phyloP scores from a whole-genome alignment of 2,329 filamentous ascomycete species.

The Bipolaris victoriae region DNA sequence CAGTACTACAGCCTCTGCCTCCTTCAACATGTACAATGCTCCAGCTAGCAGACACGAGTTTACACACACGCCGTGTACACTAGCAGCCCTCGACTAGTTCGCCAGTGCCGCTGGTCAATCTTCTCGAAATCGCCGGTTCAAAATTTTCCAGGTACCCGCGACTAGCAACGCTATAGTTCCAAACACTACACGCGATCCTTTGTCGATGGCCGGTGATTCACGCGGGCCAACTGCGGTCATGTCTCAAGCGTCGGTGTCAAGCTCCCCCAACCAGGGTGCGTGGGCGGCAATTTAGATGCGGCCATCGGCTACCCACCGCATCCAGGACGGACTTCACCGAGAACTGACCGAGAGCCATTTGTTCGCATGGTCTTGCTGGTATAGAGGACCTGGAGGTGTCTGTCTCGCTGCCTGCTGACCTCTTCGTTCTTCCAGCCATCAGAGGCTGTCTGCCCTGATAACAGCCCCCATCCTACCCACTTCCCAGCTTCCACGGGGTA shows the following conservation, averaged over 20 bases:
- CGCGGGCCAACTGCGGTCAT: conserved; percentile 4
- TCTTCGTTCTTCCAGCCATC: not conserved
- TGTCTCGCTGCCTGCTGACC: not conserved
- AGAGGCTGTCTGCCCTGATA: not conserved
- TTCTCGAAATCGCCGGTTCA: not conserved
- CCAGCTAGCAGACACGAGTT: not conserved
- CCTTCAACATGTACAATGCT: not conserved
- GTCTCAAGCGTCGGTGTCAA: conserved; percentile 2
- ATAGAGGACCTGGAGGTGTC: not conserved
- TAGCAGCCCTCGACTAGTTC: not conserved
- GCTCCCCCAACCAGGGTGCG: not conserved
- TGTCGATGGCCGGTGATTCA: not conserved
- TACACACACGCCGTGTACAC: not conserved
- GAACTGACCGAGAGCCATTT: conserved; percentile 4
- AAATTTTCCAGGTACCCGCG: not conserved
- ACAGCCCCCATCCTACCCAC: not conserved
- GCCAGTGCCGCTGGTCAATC: not conserved
- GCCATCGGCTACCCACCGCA: not conserved
- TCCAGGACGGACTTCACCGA: not conserved
- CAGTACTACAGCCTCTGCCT: not conserved
- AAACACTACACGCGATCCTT: not conserved
- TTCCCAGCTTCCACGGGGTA: not conserved
- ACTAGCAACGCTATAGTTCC: not conserved
- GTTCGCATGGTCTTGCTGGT: conserved; percentile 1
- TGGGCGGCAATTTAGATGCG: not conserved